Conservation (phyloP, 139 green algal genomes). For the Chlamydomonas applanata region DNA sequence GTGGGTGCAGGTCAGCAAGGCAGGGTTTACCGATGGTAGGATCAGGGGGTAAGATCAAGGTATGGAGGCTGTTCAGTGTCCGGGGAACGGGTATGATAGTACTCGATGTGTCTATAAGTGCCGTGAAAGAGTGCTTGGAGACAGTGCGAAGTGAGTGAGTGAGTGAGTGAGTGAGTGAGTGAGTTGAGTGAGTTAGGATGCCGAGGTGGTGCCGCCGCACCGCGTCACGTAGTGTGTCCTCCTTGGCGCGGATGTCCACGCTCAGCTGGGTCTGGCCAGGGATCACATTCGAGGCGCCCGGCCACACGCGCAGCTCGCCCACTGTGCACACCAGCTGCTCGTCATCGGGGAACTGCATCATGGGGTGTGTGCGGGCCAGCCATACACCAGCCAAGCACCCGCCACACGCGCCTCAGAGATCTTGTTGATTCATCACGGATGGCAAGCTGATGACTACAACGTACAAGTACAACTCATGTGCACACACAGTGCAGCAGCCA, state of each 20-base stretch:
- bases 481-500: no score
- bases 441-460: no score
- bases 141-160: no score
- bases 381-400: no score
- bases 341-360: slow-evolving; percentile 14
- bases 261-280: slow-evolving; percentile 59
- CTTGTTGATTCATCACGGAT: no score
- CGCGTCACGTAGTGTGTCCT: not conserved
- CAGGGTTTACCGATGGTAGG: no score
- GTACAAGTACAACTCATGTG: no score
- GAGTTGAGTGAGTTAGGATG: no score
- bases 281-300: slow-evolving; percentile 89
- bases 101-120: not conserved
- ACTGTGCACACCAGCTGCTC: slow-evolving; percentile 87
- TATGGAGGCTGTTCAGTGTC: no score
- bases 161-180: no score
- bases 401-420: no score
- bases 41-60: no score
- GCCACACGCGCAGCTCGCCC: slow-evolving; percentile 74
- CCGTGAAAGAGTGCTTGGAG: not conserved
- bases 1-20: not conserved
- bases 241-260: slow-evolving; percentile 65
- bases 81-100: not conserved
- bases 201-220: not conserved
- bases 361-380: not conserved